Percentiles rank a stretch among this genome's conserved stretches.
These are phyloP conservation scores for Zygoascus hellenicus DNA, from an alignment of 1,139 yeast genomes.

Conservation along the genomic window DNA sequence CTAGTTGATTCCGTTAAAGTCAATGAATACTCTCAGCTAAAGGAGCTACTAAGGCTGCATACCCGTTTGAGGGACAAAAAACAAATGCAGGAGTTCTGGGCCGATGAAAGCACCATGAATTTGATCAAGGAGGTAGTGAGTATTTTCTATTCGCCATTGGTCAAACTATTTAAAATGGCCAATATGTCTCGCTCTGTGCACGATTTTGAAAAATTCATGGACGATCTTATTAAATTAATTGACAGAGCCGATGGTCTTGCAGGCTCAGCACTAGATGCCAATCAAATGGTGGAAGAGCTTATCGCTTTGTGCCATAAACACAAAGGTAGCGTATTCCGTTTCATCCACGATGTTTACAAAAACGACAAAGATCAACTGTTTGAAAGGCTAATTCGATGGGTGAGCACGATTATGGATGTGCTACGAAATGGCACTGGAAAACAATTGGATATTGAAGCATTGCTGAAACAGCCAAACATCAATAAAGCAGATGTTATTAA, in stretches of 20 bases:
- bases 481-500: conserved; percentile 36
- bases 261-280: conserved; percentile 42
- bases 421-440: conserved; percentile 47
- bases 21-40: conserved; percentile 44
- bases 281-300: conserved; percentile 57
- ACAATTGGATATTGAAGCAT: conserved; percentile 32
- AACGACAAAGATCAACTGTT: conserved; percentile 68
- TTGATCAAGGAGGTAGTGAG: conserved; percentile 68
- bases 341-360: conserved; percentile 67
- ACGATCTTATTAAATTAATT: conserved; percentile 56
- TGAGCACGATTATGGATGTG: conserved; percentile 53
- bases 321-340: conserved; percentile 62
- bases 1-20: conserved; percentile 24
- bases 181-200: conserved; percentile 70
- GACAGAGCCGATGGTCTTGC: conserved; percentile 44
- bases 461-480: conserved; percentile 28
- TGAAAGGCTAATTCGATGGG: conserved; percentile 66
- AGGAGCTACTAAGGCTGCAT: conserved; percentile 58
- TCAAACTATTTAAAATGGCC: conserved; percentile 68
- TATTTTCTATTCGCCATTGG: conserved; percentile 79
- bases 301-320: conserved; percentile 62
- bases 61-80: conserved; percentile 71
- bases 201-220: conserved; percentile 66
- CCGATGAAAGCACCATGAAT: conserved; percentile 70
- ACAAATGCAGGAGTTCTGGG: conserved; percentile 70